Percentiles rank a stretch among this genome's conserved stretches.
These are phyloP conservation scores for Cenococcum geophilum DNA, from an alignment of 495 filamentous ascomycete species.

Conservation along the genomic window DNA sequence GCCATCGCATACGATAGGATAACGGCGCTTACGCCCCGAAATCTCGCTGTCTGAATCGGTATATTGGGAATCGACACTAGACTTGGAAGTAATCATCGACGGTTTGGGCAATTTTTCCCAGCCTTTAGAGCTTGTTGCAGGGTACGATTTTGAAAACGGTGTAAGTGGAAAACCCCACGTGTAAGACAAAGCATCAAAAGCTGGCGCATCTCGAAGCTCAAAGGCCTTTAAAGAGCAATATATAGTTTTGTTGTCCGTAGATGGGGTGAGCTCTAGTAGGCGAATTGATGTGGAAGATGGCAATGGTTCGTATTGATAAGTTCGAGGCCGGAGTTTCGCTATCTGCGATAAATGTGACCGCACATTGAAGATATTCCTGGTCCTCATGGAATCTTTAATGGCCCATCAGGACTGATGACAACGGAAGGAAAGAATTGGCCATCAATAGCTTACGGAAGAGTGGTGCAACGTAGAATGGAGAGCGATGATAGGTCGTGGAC, in stretches of 20 bases:
- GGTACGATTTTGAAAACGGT: neutral
- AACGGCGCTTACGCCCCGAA: conserved; percentile 8
- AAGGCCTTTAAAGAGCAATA: conserved; percentile 17
- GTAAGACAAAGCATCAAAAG: conserved; percentile 14
- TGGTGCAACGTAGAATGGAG: no score
- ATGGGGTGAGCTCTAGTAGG: conserved; percentile 16
- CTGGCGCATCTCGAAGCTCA: conserved; percentile 18
- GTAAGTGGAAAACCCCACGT: conserved; percentile 21
- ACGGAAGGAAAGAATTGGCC: no score
- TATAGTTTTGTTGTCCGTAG: conserved; percentile 6
- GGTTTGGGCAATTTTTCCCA: neutral
- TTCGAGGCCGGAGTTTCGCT: neutral
- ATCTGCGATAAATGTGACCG: neutral
- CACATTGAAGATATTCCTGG: neutral
- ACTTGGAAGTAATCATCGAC: neutral
- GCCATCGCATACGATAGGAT: conserved; percentile 21
- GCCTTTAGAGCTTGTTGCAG: neutral
- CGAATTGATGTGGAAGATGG: conserved; percentile 17
- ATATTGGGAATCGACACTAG: neutral
- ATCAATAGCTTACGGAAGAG: no score
- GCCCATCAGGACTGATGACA: no score
- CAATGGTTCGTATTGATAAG: conserved; percentile 21
- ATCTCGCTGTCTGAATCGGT: neutral
- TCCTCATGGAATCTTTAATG: neutral
- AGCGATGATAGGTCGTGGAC: no score